A percentile compares a stretch with the other conserved stretches of the same genome.
These are phyloP conservation scores for Russula virescens DNA, from an alignment of 768 basidiomycete genomes.

Conservation along the genomic window DNA sequence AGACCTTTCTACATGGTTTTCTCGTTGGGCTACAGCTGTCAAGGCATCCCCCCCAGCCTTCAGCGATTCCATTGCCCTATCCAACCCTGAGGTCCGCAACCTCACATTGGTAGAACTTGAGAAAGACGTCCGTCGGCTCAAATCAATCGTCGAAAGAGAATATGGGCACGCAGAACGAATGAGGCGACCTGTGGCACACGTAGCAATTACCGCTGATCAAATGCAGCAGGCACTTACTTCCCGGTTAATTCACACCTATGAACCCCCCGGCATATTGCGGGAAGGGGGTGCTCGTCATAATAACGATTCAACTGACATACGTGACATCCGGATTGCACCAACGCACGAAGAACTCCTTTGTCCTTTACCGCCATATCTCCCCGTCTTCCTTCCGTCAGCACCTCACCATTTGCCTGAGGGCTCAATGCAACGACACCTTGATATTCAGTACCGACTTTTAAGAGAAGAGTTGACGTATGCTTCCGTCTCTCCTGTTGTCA, in stretches of 20 bases:
- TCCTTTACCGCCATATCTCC: constrained; percentile 48
- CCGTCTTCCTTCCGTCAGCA: constrained; percentile 51
- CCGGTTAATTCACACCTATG: constrained; percentile 40
- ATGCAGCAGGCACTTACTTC: constrained; percentile 35
- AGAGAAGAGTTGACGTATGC: constrained; percentile 65
- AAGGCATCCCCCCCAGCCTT: constrained; percentile 37
- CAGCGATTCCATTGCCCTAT: constrained; percentile 37
- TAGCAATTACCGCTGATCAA: constrained; percentile 20
- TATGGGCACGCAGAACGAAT: constrained; percentile 31
- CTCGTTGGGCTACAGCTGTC: constrained; percentile 43
- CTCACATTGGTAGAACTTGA: constrained; percentile 35
- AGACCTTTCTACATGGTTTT: constrained; percentile 42
- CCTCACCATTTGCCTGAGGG: constrained; percentile 54
- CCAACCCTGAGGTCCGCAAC: constrained; percentile 31
- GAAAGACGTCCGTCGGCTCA: constrained; percentile 32
- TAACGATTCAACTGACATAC: constrained; percentile 55
- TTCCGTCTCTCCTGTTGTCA: not conserved
- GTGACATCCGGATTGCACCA: constrained; percentile 59
- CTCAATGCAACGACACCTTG: constrained; percentile 61
- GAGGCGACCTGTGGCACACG: constrained; percentile 4
- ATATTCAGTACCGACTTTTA: constrained; percentile 69
- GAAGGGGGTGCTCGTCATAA: constrained; percentile 55
- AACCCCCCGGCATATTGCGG: constrained; percentile 50
- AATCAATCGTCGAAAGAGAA: constrained; percentile 48
- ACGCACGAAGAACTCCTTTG: constrained; percentile 61